Evolutionary conservation across 768 basidiomycete genomes (phyloP).

Genomic region (Infundibulicybe gibba): DNA sequence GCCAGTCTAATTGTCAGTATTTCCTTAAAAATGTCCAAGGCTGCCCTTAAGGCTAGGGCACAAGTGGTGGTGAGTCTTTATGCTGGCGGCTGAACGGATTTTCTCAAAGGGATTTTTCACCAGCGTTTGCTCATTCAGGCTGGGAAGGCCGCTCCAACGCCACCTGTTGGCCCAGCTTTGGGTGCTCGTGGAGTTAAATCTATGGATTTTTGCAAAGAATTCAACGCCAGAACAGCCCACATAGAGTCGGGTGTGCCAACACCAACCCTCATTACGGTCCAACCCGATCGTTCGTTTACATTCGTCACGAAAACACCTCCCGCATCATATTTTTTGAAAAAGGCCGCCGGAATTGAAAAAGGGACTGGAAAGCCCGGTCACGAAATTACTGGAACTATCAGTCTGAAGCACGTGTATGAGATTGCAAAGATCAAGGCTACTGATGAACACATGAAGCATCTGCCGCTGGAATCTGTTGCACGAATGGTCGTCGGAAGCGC

Average conservation of each 20-base stretch:
- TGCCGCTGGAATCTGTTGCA: slow-evolving; percentile 84
- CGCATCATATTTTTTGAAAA: slow-evolving; percentile 86
- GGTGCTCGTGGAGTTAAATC: slow-evolving; percentile 98
- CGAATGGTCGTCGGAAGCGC: slow-evolving; percentile 88
- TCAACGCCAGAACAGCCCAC: slow-evolving; percentile 95
- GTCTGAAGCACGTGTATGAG: slow-evolving; percentile 97
- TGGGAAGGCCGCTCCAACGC: slow-evolving; percentile 93
- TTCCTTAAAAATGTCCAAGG: slow-evolving; percentile 59
- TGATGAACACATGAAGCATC: slow-evolving; percentile 86
- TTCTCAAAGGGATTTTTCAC: slow-evolving; percentile 9
- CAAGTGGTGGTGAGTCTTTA: slow-evolving; percentile 67
- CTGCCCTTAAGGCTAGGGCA: slow-evolving; percentile 54
- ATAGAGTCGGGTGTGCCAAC: slow-evolving; percentile 81
- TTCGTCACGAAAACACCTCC: slow-evolving; percentile 93
- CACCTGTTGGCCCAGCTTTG: slow-evolving; percentile 94
- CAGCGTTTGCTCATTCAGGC: slow-evolving; percentile 87
- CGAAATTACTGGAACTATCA: slow-evolving; percentile 77
- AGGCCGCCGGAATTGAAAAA: slow-evolving; percentile 86
- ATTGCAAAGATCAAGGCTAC: slow-evolving; percentile 95
- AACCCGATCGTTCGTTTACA: slow-evolving; percentile 92
- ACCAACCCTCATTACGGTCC: slow-evolving; percentile 90
- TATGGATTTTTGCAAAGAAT: slow-evolving; percentile 99
- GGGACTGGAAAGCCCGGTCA: slow-evolving; percentile 82
- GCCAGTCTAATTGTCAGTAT: too few species aligned
- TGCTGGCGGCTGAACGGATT: slow-evolving; percentile 4